Base-by-base conservation (phyloP, 176 grass and related monocot species). In the Zizania latifolia region DNA sequence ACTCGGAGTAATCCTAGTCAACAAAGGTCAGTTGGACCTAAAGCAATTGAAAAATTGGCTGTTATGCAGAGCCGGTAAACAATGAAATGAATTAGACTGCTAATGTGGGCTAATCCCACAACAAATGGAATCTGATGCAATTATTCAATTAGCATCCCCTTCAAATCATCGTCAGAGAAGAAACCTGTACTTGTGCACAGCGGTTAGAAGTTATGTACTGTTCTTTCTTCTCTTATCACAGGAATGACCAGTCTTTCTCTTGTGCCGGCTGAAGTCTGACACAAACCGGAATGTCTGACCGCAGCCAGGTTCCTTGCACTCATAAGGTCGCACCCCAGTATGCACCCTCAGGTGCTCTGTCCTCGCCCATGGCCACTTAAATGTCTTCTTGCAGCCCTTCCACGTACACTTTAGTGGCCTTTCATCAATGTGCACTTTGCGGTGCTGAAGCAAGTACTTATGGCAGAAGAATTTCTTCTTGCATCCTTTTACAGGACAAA, bases 281-380 rank as follows among this genome's bases (percentile, higher is more conserved):
- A 99, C 95, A 39, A 99, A 99, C 22, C 95, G 89, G 68, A 99
- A 99, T 9, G 95, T 99, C 89, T 94, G 95, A 30, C 86, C 75
- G 46, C 95, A 99, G 48, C 89, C 95, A 72, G 89, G 72, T 72
- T 90, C 87, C 30, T 85, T 85, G 82, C 95, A 99, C 11, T 83
- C 80, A 16, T 99, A 99, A 7, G 95, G 95, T 10, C 95, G 75
- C 51, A 84, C 95, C 23, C 95, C 95, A 0, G 95, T 94, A 59
- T 99, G 95, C 19, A 99, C 95, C 54, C 95, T 86, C 74, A 99
- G 92, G 80, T 99, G 95, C 32, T 99, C 95, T 23, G 95, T 99
- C 54, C 89, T 81, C 4, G 95, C 95, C 95, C 95, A 99, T 82
- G 95, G 86, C 95, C 95, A 99, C 72, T 99, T 99, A 73, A 99